Evolutionary conservation across 805 yeast species (phyloP).

Genomic region (Priceomyces medius): DNA sequence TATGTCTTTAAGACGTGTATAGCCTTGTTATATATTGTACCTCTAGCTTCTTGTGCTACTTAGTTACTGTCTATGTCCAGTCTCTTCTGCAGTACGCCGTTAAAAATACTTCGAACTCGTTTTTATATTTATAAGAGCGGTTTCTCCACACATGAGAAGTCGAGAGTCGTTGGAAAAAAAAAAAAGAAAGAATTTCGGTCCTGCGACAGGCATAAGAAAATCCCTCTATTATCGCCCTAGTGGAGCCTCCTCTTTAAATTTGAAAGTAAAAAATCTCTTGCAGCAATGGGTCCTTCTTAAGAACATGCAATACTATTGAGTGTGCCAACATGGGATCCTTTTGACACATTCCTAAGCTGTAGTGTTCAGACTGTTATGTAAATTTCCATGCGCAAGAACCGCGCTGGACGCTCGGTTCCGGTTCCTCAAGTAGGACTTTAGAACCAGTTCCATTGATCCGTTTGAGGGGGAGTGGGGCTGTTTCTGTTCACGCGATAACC

Average conservation of each 20-base stretch:
- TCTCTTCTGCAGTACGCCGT: constrained; percentile 3
- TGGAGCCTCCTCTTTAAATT: no score
- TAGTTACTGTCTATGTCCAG: not conserved
- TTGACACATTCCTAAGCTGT: no score
- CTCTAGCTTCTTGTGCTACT: not conserved
- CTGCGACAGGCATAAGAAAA: not conserved
- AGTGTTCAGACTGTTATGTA: no score
- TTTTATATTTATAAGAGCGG: not conserved
- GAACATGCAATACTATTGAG: no score
- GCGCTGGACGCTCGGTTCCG: not conserved
- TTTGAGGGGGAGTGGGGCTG: constrained; percentile 1
- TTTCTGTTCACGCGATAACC: not conserved
- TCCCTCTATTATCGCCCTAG: no score
- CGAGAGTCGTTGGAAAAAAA: constrained; percentile 2
- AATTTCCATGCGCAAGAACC: not conserved
- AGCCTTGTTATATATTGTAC: not conserved
- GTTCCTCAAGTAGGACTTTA: not conserved
- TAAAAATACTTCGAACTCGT: not conserved
- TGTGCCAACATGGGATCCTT: no score
- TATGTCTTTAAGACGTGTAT: constrained; percentile 1
- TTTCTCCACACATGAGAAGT: constrained; percentile 3
- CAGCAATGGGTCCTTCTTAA: no score
- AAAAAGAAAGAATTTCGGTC: not conserved
- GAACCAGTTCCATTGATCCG: constrained; percentile 1
- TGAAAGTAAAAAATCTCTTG: no score